These are phyloP conservation scores for Lentinula lateritia DNA, from an alignment of 768 basidiomycete species.

Conservation along the genomic window DNA sequence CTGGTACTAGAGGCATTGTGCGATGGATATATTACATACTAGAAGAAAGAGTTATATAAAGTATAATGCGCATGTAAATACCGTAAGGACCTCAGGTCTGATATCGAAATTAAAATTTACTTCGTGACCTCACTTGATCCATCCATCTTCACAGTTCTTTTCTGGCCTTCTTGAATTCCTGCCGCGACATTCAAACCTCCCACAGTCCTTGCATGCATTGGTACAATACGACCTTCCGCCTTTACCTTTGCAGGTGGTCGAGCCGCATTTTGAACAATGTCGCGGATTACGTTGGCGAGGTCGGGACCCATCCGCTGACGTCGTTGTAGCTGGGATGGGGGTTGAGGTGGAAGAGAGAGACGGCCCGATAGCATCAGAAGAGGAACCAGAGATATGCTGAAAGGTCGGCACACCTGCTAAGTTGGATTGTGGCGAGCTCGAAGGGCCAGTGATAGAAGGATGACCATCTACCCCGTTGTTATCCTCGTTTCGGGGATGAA, in stretches of 20 bases:
- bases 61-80: too few species aligned
- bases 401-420: background rate
- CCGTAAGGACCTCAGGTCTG: too few species aligned
- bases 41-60: too few species aligned
- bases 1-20: background rate
- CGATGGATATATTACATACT: background rate
- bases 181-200: conserved; percentile 73
- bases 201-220: conserved; percentile 78
- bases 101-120: too few species aligned
- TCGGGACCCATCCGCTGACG: conserved; percentile 14
- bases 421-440: background rate
- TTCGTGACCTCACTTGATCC: conserved; percentile 20
- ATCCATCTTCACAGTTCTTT: conserved; percentile 62
- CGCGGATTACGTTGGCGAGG: conserved; percentile 55
- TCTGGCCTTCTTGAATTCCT: conserved; percentile 76
- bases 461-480: background rate
- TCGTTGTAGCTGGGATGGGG: background rate
- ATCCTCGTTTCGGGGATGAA: background rate
- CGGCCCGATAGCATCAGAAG: background rate
- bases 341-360: background rate
- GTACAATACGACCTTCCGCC: conserved; percentile 70
- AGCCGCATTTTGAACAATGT: conserved; percentile 81
- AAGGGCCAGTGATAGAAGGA: background rate
- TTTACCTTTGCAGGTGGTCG: conserved; percentile 78
- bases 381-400: background rate